These are phyloP conservation scores for Ascochyta lentis DNA, from an alignment of 2,329 filamentous ascomycete genomes.

Conservation along the genomic window DNA sequence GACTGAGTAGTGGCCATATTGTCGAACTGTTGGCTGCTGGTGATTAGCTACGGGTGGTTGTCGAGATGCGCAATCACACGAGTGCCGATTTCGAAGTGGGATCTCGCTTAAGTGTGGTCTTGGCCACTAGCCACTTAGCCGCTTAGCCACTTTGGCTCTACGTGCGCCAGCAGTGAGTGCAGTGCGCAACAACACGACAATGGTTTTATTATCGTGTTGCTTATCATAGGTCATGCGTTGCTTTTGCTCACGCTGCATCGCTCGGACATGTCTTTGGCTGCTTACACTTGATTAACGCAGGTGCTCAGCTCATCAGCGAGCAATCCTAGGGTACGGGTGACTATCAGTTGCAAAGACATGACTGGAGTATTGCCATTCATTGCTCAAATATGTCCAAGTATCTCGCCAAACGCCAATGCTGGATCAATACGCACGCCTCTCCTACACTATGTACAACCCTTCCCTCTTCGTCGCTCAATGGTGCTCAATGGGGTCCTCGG, in stretches of 20 bases:
- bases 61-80: constrained; percentile 2
- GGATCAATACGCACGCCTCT: not conserved
- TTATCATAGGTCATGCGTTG: too few species aligned
- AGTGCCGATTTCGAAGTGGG: constrained; percentile 16
- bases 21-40: constrained; percentile 34
- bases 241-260: too few species aligned
- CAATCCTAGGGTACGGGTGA: too few species aligned
- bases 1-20: constrained; percentile 52
- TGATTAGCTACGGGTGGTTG: constrained; percentile 41
- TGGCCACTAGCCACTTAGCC: not conserved
- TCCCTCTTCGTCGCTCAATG: constrained; percentile 15
- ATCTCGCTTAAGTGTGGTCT: not conserved
- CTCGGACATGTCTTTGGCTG: too few species aligned
- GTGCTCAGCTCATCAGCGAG: too few species aligned
- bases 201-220: too few species aligned
- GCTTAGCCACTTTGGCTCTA: not conserved
- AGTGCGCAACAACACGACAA: too few species aligned
- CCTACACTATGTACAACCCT: not conserved
- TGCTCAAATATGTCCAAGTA: not conserved
- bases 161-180: not conserved
- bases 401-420: constrained; percentile 4
- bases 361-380: not conserved
- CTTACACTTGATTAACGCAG: too few species aligned
- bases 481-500: constrained; percentile 86
- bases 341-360: too few species aligned